phyloP scores from a whole-genome alignment of 2,329 filamentous ascomycete genomes.

The Graphilbum sp. region DNA sequence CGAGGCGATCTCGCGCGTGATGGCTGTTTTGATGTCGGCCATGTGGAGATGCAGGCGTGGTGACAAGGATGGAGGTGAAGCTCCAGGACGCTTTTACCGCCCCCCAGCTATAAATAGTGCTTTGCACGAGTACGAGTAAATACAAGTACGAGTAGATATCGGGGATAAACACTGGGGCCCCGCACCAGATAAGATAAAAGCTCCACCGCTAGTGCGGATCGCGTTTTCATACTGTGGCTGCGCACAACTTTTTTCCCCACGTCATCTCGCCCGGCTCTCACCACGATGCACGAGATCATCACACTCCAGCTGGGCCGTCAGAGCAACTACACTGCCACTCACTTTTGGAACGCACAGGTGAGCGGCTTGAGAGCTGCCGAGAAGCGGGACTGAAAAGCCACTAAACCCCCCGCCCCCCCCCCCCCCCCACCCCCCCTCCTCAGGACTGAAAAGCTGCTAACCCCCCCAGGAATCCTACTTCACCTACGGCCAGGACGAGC shows the following conservation, averaged over 20 bases:
- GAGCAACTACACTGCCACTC: conserved; percentile 83
- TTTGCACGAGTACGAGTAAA: too few relatives aligned
- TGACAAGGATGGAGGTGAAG: too few relatives aligned
- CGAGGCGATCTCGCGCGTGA: background rate
- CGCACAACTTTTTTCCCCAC: too few relatives aligned
- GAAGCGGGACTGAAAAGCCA: too few relatives aligned
- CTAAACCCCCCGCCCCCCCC: too few relatives aligned
- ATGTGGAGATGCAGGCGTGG: conserved; percentile 6
- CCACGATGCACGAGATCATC: conserved; percentile 77
- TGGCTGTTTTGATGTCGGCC: background rate
- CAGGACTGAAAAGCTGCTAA: background rate
- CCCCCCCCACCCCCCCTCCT: too few relatives aligned
- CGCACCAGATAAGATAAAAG: background rate
- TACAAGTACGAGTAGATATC: too few relatives aligned
- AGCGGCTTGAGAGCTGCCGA: too few relatives aligned
- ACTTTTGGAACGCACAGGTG: conserved; percentile 95
- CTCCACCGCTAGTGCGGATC: conserved; percentile 13
- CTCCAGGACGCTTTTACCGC: too few relatives aligned
- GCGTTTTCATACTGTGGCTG: too few relatives aligned
- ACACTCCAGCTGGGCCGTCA: conserved; percentile 86
- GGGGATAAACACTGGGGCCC: too few relatives aligned
- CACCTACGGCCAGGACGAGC: conserved; percentile 53
- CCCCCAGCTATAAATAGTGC: too few relatives aligned
- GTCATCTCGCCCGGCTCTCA: background rate
- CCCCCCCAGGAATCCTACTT: conserved; percentile 81